Conservation (phyloP, 768 basidiomycete genomes). For the Hortiboletus flavorubellus region DNA sequence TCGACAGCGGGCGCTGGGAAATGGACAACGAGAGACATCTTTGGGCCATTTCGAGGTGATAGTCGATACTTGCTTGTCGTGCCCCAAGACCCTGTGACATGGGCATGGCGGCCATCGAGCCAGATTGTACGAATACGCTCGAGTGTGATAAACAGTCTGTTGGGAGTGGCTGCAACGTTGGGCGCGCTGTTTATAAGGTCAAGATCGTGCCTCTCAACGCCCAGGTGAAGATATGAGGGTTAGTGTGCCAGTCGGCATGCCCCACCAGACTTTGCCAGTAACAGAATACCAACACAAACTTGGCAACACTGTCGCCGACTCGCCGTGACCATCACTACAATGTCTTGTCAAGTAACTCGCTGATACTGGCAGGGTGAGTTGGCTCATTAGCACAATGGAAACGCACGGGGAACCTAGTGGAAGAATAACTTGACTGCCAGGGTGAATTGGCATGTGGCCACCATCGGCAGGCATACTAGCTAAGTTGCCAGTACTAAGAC, state of each 20-base stretch:
- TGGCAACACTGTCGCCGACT: neutral
- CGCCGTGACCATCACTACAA: neutral
- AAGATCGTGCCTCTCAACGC: neutral
- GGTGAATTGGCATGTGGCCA: no score
- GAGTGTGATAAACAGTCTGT: neutral
- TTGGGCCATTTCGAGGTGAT: conserved; percentile 16
- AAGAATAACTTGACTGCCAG: neutral
- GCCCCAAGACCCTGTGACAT: conserved; percentile 2
- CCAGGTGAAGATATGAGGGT: neutral
- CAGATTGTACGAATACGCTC: neutral
- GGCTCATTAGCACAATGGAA: neutral
- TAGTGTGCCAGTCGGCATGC: neutral
- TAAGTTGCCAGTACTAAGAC: no score
- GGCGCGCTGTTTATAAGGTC: neutral
- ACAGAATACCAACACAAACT: neutral
- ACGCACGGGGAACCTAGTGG: neutral
- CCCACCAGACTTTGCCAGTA: neutral
- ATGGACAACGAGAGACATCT: conserved; percentile 14
- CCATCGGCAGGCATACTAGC: no score
- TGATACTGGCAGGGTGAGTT: neutral
- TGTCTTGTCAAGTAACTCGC: neutral
- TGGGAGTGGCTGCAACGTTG: neutral
- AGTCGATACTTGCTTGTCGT: conserved; percentile 19
- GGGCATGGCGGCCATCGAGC: neutral
- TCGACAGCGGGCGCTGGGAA: neutral